phyloP scores from a whole-genome alignment of 495 filamentous ascomycete genomes.

The Lindgomyces ingoldianus region DNA sequence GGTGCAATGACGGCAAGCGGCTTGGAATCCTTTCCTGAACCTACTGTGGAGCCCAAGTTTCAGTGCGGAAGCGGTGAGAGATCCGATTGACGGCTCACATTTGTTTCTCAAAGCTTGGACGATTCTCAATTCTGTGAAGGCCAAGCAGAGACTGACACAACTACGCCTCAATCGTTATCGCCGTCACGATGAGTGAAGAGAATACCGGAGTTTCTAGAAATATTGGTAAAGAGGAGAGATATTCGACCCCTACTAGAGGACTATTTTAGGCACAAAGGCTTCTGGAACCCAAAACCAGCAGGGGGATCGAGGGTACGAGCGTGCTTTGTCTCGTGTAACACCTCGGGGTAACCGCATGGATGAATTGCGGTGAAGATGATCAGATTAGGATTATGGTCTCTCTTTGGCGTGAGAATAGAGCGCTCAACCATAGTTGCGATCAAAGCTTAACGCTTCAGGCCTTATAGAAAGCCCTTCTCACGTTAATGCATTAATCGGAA shows the following conservation, averaged over 20 bases:
- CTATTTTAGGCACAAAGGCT: constrained; percentile 9
- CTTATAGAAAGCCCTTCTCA: too few species aligned
- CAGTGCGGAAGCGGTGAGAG: constrained; percentile 29
- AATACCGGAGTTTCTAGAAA: neutral
- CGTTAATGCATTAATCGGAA: too few species aligned
- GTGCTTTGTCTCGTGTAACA: constrained; percentile 20
- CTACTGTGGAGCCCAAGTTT: constrained; percentile 22
- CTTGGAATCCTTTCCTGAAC: neutral
- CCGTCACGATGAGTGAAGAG: neutral
- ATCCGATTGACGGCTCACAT: constrained; percentile 22
- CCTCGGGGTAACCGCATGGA: neutral
- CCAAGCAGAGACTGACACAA: constrained; percentile 22
- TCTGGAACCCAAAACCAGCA: neutral
- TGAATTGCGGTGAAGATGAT: neutral
- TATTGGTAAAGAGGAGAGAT: neutral
- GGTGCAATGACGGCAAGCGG: constrained; percentile 15
- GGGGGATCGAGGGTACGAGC: constrained; percentile 6
- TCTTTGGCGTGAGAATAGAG: neutral
- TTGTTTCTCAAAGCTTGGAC: constrained; percentile 12
- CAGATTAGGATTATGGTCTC: neutral
- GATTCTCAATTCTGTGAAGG: neutral
- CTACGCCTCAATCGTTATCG: neutral
- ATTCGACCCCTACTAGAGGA: neutral
- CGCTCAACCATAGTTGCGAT: too few species aligned
- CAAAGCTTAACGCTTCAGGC: too few species aligned